These are phyloP conservation scores for Haberlea rhodopensis DNA, from an alignment of 257 asterid genomes.

Conservation along the genomic window DNA sequence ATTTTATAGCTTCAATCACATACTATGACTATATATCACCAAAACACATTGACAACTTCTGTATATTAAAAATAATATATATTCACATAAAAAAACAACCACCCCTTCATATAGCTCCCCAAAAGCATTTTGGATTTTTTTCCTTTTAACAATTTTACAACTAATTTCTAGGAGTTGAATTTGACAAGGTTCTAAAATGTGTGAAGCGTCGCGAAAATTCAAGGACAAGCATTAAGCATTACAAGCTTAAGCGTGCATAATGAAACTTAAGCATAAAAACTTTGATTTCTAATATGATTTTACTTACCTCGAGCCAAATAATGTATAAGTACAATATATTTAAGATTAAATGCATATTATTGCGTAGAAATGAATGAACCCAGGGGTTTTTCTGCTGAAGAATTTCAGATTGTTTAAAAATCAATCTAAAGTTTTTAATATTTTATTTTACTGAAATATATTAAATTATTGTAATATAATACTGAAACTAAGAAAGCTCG, in stretches of 20 bases:
- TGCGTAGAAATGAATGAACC: not conserved
- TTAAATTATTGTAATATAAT: no score
- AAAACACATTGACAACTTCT: not conserved
- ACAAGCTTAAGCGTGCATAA: not conserved
- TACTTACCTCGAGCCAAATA: no score
- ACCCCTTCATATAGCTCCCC: not conserved
- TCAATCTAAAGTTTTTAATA: not conserved
- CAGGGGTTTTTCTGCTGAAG: not conserved
- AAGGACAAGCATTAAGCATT: not conserved
- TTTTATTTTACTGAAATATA: no score
- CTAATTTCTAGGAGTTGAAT: not conserved
- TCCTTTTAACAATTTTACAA: not conserved
- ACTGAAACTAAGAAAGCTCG: not conserved
- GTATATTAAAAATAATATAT: no score
- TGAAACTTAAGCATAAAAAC: not conserved
- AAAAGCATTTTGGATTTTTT: not conserved
- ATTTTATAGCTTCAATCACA: not conserved
- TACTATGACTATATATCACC: not conserved
- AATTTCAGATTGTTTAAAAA: not conserved
- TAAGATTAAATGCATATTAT: not conserved
- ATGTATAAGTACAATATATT: no score
- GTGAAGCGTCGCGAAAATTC: not conserved
- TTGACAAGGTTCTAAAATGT: no score
- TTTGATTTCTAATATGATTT: not conserved
- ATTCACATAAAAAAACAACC: not conserved